Conservation (phyloP, 139 green algal genomes). For the Chlamydomonas sp. region DNA sequence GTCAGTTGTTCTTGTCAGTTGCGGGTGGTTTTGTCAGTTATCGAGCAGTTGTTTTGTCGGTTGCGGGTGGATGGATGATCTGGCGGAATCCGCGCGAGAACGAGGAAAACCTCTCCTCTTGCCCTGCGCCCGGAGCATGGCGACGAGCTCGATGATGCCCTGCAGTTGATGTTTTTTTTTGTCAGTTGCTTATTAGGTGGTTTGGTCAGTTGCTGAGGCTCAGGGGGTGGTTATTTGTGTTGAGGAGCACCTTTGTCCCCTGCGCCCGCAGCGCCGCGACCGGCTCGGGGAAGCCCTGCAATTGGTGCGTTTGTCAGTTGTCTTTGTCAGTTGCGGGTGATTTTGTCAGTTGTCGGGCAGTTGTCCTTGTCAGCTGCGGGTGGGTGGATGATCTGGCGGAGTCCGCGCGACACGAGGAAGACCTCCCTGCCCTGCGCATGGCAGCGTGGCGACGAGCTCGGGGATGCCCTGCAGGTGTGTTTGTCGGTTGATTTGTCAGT, state of each 20-base stretch:
- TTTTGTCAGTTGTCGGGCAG: no score
- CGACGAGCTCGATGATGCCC: constrained; percentile 85
- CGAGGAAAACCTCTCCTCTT: constrained; percentile 84
- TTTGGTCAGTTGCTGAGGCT: background rate
- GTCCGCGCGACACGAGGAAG: constrained; percentile 94
- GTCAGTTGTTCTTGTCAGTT: no score
- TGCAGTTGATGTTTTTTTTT: no score
- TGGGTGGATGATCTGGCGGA: constrained; percentile 86
- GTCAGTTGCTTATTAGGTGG: no score
- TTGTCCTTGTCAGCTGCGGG: no score
- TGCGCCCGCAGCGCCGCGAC: constrained; percentile 51
- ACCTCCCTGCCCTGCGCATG: constrained; percentile 58
- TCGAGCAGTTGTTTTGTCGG: no score
- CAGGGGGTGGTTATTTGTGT: no score
- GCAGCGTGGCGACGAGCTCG: constrained; percentile 70
- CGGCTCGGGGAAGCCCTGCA: constrained; percentile 88
- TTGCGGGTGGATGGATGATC: constrained; percentile 92
- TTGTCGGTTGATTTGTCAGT: no score
- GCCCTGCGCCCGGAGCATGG: constrained; percentile 43
- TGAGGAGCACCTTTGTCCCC: constrained; percentile 83
- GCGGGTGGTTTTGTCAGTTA: no score
- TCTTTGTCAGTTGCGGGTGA: no score
- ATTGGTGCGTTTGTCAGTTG: no score
- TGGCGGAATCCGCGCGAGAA: constrained; percentile 91
- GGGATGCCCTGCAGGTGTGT: no score